These are phyloP conservation scores for Xylaria sp. DNA, from an alignment of 2,329 filamentous ascomycete genomes.

Conservation along the genomic window DNA sequence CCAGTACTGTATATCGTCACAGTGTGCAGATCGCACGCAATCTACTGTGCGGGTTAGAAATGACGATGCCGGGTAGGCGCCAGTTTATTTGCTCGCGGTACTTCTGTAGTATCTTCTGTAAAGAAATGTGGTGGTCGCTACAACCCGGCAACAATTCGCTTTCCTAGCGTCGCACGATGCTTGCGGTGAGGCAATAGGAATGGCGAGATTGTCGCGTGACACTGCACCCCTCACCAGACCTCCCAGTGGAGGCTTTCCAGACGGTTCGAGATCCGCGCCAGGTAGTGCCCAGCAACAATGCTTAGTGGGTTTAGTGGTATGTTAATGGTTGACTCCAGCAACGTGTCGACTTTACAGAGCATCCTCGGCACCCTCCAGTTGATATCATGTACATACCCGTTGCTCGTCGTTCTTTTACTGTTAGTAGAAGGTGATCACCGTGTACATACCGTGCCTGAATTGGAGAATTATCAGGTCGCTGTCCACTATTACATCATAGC, in stretches of 20 bases:
- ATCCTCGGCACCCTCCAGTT: neutral
- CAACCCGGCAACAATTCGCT: neutral
- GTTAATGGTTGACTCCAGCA: neutral
- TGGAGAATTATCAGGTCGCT: conserved; percentile 17
- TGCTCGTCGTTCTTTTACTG: neutral
- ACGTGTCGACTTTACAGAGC: neutral
- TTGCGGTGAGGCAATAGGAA: conserved; percentile 30
- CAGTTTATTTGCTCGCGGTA: conserved; percentile 4
- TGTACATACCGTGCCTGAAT: conserved; percentile 16
- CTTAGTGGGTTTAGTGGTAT: neutral
- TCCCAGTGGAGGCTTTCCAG: conserved; percentile 27
- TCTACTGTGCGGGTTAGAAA: conserved; percentile 28
- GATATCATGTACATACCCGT: neutral
- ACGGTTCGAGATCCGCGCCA: conserved; percentile 21
- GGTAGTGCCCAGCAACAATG: neutral
- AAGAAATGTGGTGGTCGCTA: conserved; percentile 1
- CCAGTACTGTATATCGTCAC: conserved; percentile 3
- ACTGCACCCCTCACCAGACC: conserved; percentile 17
- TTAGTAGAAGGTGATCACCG: conserved; percentile 6
- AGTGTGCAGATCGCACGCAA: conserved; percentile 18
- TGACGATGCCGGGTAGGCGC: conserved; percentile 22
- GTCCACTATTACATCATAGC: conserved; percentile 37
- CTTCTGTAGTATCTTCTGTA: conserved; percentile 12
- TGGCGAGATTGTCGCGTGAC: conserved; percentile 40
- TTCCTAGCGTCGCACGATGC: conserved; percentile 30